Base-by-base conservation (phyloP, 306 rosid genomes). In the Herpetospermum pedunculosum region DNA sequence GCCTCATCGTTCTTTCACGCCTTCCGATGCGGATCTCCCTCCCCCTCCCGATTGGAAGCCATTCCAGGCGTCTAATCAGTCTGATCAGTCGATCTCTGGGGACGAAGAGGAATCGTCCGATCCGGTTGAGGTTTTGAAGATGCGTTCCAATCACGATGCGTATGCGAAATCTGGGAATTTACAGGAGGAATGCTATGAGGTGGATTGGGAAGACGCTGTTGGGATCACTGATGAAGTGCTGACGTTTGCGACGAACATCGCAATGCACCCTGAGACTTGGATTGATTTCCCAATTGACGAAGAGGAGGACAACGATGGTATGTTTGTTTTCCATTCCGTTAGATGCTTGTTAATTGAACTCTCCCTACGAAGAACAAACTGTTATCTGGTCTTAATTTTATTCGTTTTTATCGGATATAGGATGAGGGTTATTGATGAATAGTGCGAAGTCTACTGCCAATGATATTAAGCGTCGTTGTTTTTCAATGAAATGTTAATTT, bases 251-350 rank as follows among this genome's bases (percentile, higher is more conserved):
- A 78, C 82, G 71, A 94, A 94, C 68, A 94, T 94, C 57, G 92
- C 95, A 15, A 94, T 91, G 99, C 97, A 94, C 86, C 99, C 99
- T 9, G 99, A 94, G 81, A 94, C 97, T 38, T 94, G 99, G 99
- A 81, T 94, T 84, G 99, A 94, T 84, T 94, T 91, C 75, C 97
- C 99, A 41, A 77, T 88, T 37, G 96, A 89, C 4, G 99, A 94
- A 75, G 99, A 94, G 82, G 96, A 94, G 13, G 96, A 89, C 74
- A 79, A 75, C 14, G 88, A 84, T 3, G 97, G 99, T 94, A 86
- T 75, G 80, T 59, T 11, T 48, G 14, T 62, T 29, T 68, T 19
- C 25, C 19, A 29, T 30, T 54, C 37, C 15, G 4, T 46, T 8
- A 72, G 48, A 35, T 52, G 71, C 44, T 64, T 37, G 48, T 37